Conservation (phyloP, 805 yeast genomes). For the Saturnispora saitoi region DNA sequence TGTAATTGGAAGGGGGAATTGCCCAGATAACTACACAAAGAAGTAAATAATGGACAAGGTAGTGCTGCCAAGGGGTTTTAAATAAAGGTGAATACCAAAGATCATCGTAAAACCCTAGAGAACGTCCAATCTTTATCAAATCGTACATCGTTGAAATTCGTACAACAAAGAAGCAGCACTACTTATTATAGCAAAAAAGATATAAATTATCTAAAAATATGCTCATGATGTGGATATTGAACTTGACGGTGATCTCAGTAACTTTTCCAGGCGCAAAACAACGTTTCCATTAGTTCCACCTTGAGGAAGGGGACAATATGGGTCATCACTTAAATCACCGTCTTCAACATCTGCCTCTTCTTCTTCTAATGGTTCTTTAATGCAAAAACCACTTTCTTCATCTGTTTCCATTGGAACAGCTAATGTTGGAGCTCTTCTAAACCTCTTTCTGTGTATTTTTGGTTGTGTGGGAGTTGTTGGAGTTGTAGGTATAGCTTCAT, state of each 20-base stretch:
- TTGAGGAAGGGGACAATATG: constrained; percentile 4
- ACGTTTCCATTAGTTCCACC: not conserved
- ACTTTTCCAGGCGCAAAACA: not conserved
- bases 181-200: not conserved
- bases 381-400: constrained; percentile 12
- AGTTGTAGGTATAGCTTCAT: not conserved
- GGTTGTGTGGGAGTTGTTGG: constrained; percentile 1
- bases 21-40: not conserved
- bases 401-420: constrained; percentile 14
- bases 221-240: constrained; percentile 2
- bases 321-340: not conserved
- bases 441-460: constrained; percentile 7
- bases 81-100: not conserved
- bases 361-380: constrained; percentile 28
- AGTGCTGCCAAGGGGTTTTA: constrained; percentile 6
- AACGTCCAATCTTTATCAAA: not conserved
- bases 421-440: constrained; percentile 10
- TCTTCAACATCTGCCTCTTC: constrained; percentile 2
- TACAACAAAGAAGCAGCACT: not conserved
- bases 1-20: not conserved
- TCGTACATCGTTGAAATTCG: not conserved
- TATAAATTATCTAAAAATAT: not conserved
- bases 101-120: not conserved
- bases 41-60: constrained; percentile 1
- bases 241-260: not conserved